Evolutionary conservation across 495 filamentous ascomycete species (phyloP).

Genomic region (Trichoderma reesei): DNA sequence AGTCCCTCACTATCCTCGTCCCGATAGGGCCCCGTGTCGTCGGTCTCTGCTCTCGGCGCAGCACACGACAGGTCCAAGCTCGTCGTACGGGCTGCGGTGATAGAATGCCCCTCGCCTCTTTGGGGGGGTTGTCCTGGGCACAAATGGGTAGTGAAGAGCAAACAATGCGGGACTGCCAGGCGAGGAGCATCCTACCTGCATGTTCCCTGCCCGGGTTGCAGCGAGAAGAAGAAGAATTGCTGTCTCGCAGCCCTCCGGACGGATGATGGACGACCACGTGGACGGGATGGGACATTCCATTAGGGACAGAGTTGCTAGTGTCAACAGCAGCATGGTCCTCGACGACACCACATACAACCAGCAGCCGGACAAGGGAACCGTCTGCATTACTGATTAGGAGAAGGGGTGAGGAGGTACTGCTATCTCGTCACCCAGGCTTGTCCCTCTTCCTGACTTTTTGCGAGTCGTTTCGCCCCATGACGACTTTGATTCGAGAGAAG

Average conservation of each 20-base stretch:
- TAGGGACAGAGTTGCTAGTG: background rate
- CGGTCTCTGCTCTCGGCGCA: background rate
- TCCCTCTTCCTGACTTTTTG: background rate
- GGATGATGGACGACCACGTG: conserved; percentile 6
- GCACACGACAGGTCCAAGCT: background rate
- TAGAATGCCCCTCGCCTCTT: background rate
- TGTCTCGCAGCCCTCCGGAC: background rate
- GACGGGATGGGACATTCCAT: conserved; percentile 4
- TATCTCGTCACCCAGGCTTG: background rate
- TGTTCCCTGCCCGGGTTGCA: background rate
- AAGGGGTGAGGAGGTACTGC: background rate
- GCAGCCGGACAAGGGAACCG: background rate
- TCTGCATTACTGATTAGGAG: background rate
- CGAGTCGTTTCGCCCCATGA: background rate
- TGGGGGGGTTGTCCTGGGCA: background rate
- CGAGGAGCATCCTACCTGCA: conserved; percentile 3
- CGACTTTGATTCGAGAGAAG: background rate
- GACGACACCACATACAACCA: conserved; percentile 3
- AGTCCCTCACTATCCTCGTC: background rate
- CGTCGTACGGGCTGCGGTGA: background rate
- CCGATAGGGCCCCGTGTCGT: background rate
- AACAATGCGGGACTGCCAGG: background rate
- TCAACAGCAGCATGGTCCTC: background rate
- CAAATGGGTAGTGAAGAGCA: background rate
- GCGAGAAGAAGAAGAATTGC: background rate